Base-by-base conservation (phyloP, 1,139 yeast genomes). In the Zygoascus hellenicus region DNA sequence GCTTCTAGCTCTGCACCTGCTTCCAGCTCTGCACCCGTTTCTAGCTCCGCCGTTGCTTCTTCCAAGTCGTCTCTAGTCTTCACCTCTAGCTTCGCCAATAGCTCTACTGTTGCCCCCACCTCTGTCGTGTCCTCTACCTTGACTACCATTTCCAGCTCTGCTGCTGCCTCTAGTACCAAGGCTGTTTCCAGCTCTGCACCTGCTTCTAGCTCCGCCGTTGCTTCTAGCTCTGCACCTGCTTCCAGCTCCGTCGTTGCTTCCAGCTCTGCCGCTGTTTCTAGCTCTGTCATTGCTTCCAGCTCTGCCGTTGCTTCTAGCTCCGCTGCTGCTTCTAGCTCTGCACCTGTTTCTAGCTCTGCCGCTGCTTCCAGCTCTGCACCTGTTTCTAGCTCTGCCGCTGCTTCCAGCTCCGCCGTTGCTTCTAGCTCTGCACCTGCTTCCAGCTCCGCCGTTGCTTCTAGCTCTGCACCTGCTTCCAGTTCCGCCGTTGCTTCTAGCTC, bases 1-100 rank as follows among this genome's bases (percentile, higher is more conserved):
- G 29, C 39, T 19, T 39, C 46, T 15, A 38, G 45, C 28, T 19
- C 45, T 16, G 28, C 42, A 33, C 36, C 38, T 36, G 38, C 45
- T n/a, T 36, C 50, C n/a, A 29, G 37, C 19, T 26, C 46, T 5
- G 38, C 39, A 16, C 19, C 40, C 30, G 31, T 35, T 9, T 10
- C 36, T 16, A 42, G 38, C 26, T 14, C 46, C 4, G 16, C 45
- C 9, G 15, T 10, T 15, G 13, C 42, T 11, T 4, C 22, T n/a
- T 16, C 10, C 9, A 14, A 9, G n/a, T n/a, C n/a, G n/a, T 26
- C 31, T 29, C 37, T 14, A 39, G 15, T 13, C 42, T 14, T 39
- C 30, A n/a, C 45, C 19, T 22, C 45, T 33, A 16, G 42, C 26
- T 5, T 38, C 29, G 30, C 44, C 11, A 9, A 38, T 15, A 38